Percentiles rank a stretch among this genome's conserved stretches.
Evolutionary conservation across 2,329 filamentous ascomycete species (phyloP).

Genomic region (Calonectria leucothoes): DNA sequence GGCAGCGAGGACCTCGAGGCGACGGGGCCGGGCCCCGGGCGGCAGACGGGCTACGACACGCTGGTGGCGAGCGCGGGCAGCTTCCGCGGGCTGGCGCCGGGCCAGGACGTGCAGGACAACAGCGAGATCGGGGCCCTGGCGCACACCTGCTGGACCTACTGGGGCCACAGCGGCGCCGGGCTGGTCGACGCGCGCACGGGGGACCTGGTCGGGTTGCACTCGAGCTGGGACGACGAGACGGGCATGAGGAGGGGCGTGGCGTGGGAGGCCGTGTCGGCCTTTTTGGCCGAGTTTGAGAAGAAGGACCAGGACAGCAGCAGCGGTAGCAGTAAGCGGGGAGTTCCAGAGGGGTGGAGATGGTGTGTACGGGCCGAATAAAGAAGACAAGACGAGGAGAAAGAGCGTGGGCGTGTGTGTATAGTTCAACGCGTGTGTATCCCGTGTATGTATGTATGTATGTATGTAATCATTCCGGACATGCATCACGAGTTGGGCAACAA

Average conservation of each 20-base stretch:
- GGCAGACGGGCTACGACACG: constrained; percentile 57
- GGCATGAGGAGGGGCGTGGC: constrained; percentile 62
- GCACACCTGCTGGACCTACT: constrained; percentile 69
- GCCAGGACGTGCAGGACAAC: constrained; percentile 60
- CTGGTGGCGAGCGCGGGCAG: constrained; percentile 57
- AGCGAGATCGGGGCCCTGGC: constrained; percentile 62
- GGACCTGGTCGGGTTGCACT: constrained; percentile 61
- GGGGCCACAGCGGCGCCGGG: constrained; percentile 66
- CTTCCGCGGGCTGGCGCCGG: constrained; percentile 52
- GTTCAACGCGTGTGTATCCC: too few relatives aligned
- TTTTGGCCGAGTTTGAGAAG: constrained; percentile 43
- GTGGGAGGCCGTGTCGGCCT: constrained; percentile 55
- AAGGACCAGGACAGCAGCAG: too few relatives aligned
- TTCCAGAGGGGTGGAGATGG: constrained; percentile 27
- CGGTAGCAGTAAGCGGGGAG: neutral
- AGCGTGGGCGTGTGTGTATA: neutral
- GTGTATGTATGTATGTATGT: neutral
- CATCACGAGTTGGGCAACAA: neutral
- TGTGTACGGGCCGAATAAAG: constrained; percentile 1
- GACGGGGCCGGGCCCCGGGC: constrained; percentile 41
- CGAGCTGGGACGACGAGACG: constrained; percentile 64
- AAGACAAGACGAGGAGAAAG: neutral
- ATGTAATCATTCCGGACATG: neutral
- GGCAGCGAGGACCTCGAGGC: constrained; percentile 58
- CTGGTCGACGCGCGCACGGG: constrained; percentile 54